phyloP scores from a whole-genome alignment of 108 stramenopile species.

The Chaetoceros muelleri region DNA sequence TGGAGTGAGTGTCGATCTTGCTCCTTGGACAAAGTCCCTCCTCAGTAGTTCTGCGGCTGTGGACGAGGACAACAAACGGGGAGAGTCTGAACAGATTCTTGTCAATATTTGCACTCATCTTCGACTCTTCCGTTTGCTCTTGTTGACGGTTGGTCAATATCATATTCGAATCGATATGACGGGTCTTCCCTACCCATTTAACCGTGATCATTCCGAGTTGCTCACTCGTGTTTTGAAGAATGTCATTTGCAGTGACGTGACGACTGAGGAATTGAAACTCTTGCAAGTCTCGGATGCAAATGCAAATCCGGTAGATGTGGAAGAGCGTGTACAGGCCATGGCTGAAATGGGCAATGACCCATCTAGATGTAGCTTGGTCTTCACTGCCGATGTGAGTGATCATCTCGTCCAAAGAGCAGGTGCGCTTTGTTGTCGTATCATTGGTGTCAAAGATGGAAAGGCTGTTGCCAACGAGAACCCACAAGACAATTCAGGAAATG shows the following conservation, averaged over 20 bases:
- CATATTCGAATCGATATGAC: background rate
- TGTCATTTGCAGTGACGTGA: background rate
- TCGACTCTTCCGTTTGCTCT: background rate
- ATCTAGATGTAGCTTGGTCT: background rate
- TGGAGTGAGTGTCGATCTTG: background rate
- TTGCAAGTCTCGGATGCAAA: background rate
- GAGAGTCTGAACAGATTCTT: background rate
- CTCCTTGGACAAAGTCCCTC: background rate
- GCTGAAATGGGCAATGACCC: conserved; percentile 3
- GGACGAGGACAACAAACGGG: background rate
- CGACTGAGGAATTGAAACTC: background rate
- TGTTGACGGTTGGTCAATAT: background rate
- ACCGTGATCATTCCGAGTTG: background rate
- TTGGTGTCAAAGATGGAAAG: conserved; percentile 21
- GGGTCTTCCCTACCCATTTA: background rate
- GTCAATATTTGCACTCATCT: background rate
- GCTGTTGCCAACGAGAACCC: background rate
- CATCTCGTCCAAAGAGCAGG: conserved; percentile 20
- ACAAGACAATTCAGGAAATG: background rate
- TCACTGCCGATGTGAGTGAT: conserved; percentile 23
- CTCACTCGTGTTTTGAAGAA: background rate
- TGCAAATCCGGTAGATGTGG: background rate
- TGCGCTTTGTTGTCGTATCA: conserved; percentile 33
- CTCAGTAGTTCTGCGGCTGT: background rate
- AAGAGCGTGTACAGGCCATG: conserved; percentile 3